Conservation (phyloP, 495 filamentous ascomycete genomes). For the Daldinia decipiens region DNA sequence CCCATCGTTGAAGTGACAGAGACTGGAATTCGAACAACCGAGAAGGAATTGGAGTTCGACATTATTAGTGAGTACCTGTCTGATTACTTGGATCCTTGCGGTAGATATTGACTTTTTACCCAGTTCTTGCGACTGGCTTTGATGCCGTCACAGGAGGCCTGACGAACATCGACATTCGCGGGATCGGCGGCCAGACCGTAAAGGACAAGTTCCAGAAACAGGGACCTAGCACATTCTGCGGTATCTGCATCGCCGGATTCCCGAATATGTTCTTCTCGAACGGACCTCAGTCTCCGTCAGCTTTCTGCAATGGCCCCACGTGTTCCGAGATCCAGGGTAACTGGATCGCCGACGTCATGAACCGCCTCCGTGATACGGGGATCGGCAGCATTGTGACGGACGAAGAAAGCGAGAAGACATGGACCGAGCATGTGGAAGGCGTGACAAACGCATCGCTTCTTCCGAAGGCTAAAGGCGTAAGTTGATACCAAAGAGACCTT, state of each 20-base stretch:
- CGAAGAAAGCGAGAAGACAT: slow-evolving; percentile 25
- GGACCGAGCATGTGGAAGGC: slow-evolving; percentile 26
- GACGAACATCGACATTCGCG: slow-evolving; percentile 56
- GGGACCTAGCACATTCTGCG: slow-evolving; percentile 59
- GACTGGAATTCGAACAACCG: slow-evolving; percentile 56
- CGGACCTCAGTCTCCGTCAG: slow-evolving; percentile 53
- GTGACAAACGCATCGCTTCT: slow-evolving; percentile 35
- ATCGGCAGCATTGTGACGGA: slow-evolving; percentile 50
- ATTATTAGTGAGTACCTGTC: slow-evolving; percentile 55
- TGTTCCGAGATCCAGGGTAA: slow-evolving; percentile 62
- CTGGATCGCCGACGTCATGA: slow-evolving; percentile 62
- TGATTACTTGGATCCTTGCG: slow-evolving; percentile 15
- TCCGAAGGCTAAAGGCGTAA: slow-evolving; percentile 46
- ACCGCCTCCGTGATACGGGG: slow-evolving; percentile 50
- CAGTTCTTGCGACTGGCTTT: slow-evolving; percentile 65
- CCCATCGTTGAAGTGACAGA: slow-evolving; percentile 59
- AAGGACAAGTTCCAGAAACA: slow-evolving; percentile 61
- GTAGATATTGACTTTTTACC: slow-evolving; percentile 12
- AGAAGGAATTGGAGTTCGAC: slow-evolving; percentile 56
- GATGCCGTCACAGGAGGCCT: slow-evolving; percentile 63
- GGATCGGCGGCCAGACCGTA: slow-evolving; percentile 53
- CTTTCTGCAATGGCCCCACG: slow-evolving; percentile 63
- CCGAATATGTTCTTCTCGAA: slow-evolving; percentile 67
- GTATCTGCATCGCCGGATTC: slow-evolving; percentile 56
- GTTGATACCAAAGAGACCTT: slow-evolving; percentile 1